phyloP scores from a whole-genome alignment of 768 basidiomycete genomes.

The Pholiota conissans region DNA sequence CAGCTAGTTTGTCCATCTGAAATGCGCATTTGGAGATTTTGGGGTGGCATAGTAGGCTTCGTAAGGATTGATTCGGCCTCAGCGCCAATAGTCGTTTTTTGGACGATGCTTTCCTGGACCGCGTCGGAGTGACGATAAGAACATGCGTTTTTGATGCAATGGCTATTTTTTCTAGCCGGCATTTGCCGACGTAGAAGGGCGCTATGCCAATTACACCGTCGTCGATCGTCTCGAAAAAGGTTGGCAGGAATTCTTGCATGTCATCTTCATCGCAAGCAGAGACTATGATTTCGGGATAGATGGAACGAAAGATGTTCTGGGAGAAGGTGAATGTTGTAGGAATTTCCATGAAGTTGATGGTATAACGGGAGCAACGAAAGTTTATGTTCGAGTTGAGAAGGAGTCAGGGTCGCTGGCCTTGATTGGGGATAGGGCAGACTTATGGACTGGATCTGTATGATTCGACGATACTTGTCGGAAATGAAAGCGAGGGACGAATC shows the following conservation, averaged over 20 bases:
- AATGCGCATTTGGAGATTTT: constrained; percentile 1
- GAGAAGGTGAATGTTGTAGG: not conserved
- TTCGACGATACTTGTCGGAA: too few relatives aligned
- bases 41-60: not conserved
- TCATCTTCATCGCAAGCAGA: not conserved
- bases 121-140: not conserved
- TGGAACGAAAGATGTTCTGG: not conserved
- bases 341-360: not conserved
- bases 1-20: not conserved
- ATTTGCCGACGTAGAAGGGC: not conserved
- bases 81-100: not conserved
- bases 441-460: too few relatives aligned
- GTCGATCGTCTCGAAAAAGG: not conserved
- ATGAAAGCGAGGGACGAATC: too few relatives aligned
- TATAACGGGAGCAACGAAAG: not conserved
- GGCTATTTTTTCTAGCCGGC: not conserved
- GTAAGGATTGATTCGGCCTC: not conserved
- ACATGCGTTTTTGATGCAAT: not conserved
- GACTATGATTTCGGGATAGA: not conserved
- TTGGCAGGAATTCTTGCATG: not conserved
- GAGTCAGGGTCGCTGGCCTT: too few relatives aligned
- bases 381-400: too few relatives aligned
- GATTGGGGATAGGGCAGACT: too few relatives aligned
- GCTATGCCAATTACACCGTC: not conserved
- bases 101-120: not conserved